phyloP scores from a whole-genome alignment of 2,329 filamentous ascomycete genomes.

The Dactylellina haptotyla region DNA sequence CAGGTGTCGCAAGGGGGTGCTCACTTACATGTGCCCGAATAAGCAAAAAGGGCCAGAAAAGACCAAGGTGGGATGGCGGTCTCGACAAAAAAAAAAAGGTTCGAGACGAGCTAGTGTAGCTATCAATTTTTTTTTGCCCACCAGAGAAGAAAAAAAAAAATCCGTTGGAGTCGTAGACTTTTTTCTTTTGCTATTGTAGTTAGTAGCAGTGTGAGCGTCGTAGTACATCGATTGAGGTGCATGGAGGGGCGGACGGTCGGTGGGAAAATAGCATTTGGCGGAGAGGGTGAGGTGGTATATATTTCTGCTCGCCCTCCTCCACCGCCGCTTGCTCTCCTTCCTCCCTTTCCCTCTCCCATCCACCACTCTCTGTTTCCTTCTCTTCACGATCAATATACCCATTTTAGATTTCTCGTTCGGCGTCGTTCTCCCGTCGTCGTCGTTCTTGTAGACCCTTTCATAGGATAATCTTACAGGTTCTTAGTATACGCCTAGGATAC shows the following conservation, averaged over 20 bases:
- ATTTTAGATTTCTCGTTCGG: conserved; percentile 54
- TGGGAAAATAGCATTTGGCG: conserved; percentile 20
- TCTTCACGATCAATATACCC: conserved; percentile 28
- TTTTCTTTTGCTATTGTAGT: background rate
- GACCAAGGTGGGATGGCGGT: conserved; percentile 31
- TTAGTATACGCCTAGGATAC: conserved; percentile 51
- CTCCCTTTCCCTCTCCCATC: conserved; percentile 9
- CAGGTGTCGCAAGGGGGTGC: conserved; percentile 42
- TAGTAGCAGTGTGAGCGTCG: background rate
- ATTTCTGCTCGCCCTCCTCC: conserved; percentile 49
- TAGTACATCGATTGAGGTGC: background rate
- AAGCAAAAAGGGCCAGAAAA: conserved; percentile 39
- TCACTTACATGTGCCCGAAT: conserved; percentile 34
- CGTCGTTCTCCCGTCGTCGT: conserved; percentile 31
- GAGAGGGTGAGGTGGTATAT: conserved; percentile 37
- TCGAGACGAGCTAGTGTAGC: conserved; percentile 29
- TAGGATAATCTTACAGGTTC: conserved; percentile 45
- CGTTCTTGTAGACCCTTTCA: conserved; percentile 37
- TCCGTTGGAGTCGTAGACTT: background rate
- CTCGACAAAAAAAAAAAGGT: conserved; percentile 46
- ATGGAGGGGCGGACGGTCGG: too few species aligned
- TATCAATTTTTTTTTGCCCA: conserved; percentile 42
- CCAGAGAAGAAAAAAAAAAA: conserved; percentile 48
- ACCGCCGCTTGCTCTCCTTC: conserved; percentile 21
- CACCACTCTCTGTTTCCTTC: conserved; percentile 46